Conservation (phyloP, 495 filamentous ascomycete genomes). For the Penicillium subrubescens region DNA sequence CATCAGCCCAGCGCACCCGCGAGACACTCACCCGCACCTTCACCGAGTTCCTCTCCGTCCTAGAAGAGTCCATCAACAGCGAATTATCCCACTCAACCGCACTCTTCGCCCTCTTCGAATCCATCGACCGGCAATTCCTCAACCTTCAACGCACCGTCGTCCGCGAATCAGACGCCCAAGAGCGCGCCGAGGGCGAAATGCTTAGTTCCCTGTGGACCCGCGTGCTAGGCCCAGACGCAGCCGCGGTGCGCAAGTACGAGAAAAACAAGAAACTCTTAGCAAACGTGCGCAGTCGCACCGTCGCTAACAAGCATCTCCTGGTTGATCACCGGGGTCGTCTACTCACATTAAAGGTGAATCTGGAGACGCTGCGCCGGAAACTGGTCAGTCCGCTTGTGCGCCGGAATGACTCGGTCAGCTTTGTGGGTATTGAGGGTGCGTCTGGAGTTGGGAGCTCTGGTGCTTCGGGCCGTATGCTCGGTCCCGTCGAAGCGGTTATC, state of each 20-base stretch:
- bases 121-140: slow-evolving; percentile 83
- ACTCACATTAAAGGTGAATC: slow-evolving; percentile 73
- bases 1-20: slow-evolving; percentile 74
- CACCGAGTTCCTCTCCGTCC: slow-evolving; percentile 79
- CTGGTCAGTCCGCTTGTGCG: slow-evolving; percentile 80
- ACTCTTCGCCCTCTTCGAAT: slow-evolving; percentile 82
- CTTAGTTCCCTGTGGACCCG: slow-evolving; percentile 84
- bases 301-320: slow-evolving; percentile 81
- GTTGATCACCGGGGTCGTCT: slow-evolving; percentile 82
- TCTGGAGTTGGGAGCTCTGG: slow-evolving; percentile 35
- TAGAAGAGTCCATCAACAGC: slow-evolving; percentile 84
- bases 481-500: slow-evolving; percentile 54
- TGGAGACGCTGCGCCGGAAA: slow-evolving; percentile 75
- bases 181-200: slow-evolving; percentile 75
- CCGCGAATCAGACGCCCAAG: slow-evolving; percentile 77
- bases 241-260: slow-evolving; percentile 80
- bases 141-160: slow-evolving; percentile 85
- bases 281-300: slow-evolving; percentile 77
- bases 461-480: slow-evolving; percentile 56
- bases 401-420: slow-evolving; percentile 56
- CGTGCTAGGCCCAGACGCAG: slow-evolving; percentile 71
- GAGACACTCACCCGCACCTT: slow-evolving; percentile 82
- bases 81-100: slow-evolving; percentile 75
- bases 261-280: slow-evolving; percentile 76
- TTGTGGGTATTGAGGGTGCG: slow-evolving; percentile 37